Percentiles rank a stretch among this genome's conserved stretches.
Evolutionary conservation across 495 filamentous ascomycete species (phyloP).

Genomic region (Arthonia radiata): DNA sequence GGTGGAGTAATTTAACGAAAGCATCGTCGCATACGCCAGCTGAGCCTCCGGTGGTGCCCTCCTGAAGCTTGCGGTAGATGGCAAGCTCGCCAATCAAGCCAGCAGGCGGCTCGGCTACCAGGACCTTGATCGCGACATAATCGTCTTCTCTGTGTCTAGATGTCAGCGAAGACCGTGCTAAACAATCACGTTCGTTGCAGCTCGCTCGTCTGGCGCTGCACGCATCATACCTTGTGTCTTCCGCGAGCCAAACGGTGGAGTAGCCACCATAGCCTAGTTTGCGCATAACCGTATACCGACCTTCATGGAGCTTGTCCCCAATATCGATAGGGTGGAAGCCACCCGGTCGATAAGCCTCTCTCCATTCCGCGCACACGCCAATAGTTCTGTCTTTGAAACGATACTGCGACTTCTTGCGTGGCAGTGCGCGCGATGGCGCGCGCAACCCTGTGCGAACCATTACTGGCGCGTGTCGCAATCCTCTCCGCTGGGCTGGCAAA

Average conservation of each 20-base stretch:
- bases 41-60: background rate
- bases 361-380: no score
- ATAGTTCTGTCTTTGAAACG: no score
- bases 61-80: background rate
- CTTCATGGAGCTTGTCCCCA: conserved; percentile 2
- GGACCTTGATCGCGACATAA: background rate
- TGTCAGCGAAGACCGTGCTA: no score
- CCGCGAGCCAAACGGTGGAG: conserved; percentile 15
- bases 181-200: background rate
- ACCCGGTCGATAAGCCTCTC: conserved; percentile 4
- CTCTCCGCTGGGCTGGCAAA: no score
- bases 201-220: background rate
- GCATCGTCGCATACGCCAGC: background rate
- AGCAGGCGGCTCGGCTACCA: background rate
- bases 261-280: conserved; percentile 15
- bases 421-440: no score
- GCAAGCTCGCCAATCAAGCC: background rate
- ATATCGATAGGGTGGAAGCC: conserved; percentile 5
- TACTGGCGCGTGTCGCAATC: no score
- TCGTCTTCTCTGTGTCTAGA: background rate
- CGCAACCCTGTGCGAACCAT: no score
- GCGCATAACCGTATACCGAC: conserved; percentile 8
- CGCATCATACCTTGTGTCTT: conserved; percentile 4
- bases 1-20: no score
- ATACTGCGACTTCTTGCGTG: no score